A percentile compares a stretch with the other conserved stretches of the same genome.
phyloP scores from a whole-genome alignment of 2,329 filamentous ascomycete genomes.

The Xylaria sp. region DNA sequence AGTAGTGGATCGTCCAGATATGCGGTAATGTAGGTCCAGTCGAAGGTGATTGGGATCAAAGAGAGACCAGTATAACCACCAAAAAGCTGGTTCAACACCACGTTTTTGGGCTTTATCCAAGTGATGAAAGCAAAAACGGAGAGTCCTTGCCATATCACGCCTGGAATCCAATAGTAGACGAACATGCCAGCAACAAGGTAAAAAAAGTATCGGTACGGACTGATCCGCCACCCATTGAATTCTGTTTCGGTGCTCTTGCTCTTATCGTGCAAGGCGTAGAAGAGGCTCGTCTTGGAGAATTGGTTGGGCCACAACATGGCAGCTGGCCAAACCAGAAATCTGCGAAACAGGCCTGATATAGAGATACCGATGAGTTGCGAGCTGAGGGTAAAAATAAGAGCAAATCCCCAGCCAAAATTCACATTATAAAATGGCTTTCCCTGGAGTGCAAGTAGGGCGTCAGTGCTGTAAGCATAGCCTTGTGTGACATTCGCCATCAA shows the following conservation, averaged over 20 bases:
- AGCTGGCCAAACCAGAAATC: slow-evolving; percentile 60
- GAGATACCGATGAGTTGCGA: slow-evolving; percentile 65
- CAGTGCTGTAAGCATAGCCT: slow-evolving; percentile 54
- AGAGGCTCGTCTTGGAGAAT: slow-evolving; percentile 59
- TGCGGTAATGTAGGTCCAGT: slow-evolving; percentile 54
- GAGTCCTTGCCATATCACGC: slow-evolving; percentile 59
- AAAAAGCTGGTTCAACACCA: slow-evolving; percentile 60
- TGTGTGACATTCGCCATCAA: slow-evolving; percentile 57
- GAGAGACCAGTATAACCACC: slow-evolving; percentile 58
- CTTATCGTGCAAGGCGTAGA: slow-evolving; percentile 57
- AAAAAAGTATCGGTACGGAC: slow-evolving; percentile 58
- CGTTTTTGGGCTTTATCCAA: slow-evolving; percentile 60
- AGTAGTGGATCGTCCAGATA: slow-evolving; percentile 51
- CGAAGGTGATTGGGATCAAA: slow-evolving; percentile 57
- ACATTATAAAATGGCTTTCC: slow-evolving; percentile 55
- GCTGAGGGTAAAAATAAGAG: slow-evolving; percentile 59
- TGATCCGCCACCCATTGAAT: slow-evolving; percentile 57
- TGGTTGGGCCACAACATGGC: slow-evolving; percentile 61
- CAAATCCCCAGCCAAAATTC: slow-evolving; percentile 59
- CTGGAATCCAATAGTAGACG: slow-evolving; percentile 65
- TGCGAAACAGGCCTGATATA: slow-evolving; percentile 60
- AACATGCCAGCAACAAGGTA: slow-evolving; percentile 56
- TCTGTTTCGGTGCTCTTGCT: slow-evolving; percentile 54
- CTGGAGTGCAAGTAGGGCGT: slow-evolving; percentile 54
- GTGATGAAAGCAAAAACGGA: slow-evolving; percentile 60